Evolutionary conservation across 208 protist genomes (phyloP).

Genomic region (Trypanosoma conorhini): DNA sequence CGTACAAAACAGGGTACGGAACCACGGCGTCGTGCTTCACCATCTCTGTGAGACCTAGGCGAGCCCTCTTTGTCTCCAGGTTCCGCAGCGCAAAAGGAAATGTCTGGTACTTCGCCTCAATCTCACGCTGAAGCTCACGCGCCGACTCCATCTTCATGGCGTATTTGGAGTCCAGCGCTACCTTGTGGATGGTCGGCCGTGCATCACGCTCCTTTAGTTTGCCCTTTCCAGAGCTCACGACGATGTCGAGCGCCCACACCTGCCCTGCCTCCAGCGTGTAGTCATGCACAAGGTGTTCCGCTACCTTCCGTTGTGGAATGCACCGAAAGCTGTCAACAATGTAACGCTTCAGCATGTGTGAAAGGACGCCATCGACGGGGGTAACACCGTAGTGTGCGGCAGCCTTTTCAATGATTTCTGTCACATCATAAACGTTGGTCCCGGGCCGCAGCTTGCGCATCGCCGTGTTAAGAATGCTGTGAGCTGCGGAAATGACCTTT

Average conservation of each 20-base stretch:
- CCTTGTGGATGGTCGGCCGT: conserved; percentile 96
- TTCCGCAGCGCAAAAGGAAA: conserved; percentile 96
- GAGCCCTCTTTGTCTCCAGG: conserved; percentile 93
- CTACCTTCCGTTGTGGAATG: conserved; percentile 89
- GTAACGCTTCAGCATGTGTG: conserved; percentile 98
- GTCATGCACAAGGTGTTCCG: conserved; percentile 95
- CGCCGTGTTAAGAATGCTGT: conserved; percentile 94
- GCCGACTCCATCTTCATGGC: conserved; percentile 98
- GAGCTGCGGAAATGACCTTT: conserved; percentile 95
- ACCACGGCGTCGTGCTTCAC: conserved; percentile 95
- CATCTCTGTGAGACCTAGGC: conserved; percentile 96
- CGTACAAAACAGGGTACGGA: conserved; percentile 97
- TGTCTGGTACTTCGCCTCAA: conserved; percentile 93
- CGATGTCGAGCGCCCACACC: conserved; percentile 93
- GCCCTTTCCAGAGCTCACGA: conserved; percentile 87
- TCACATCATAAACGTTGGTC: conserved; percentile 91
- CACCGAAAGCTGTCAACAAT: conserved; percentile 98
- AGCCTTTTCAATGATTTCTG: conserved; percentile 95
- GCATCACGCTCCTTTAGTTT: conserved; percentile 90
- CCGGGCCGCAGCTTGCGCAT: conserved; percentile 90
- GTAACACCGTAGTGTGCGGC: conserved; percentile 93
- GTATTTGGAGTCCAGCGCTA: conserved; percentile 94
- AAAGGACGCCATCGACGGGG: conserved; percentile 97
- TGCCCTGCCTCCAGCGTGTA: conserved; percentile 91
- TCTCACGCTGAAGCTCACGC: conserved; percentile 94